phyloP scores from a whole-genome alignment of 306 rosid genomes.

The Quercus bicolor region DNA sequence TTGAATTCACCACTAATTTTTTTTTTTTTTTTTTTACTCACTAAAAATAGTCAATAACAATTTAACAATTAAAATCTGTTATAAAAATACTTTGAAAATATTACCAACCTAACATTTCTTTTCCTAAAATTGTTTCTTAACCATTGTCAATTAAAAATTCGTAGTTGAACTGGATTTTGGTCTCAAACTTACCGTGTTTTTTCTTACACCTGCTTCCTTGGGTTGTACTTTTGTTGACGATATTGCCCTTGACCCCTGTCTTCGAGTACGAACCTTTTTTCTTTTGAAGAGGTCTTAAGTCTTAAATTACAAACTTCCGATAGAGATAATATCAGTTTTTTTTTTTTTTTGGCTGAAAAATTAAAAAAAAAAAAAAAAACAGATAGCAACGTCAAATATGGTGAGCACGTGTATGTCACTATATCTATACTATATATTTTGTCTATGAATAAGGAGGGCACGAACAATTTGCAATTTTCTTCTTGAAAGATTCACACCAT shows the following conservation, averaged over 20 bases:
- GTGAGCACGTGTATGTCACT: background rate
- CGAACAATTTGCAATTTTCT: background rate
- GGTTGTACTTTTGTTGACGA: background rate
- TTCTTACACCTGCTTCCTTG: background rate
- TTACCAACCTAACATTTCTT: no score
- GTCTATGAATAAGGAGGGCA: background rate
- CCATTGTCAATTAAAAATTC: no score
- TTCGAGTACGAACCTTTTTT: no score
- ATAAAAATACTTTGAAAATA: no score
- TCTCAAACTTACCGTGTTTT: background rate
- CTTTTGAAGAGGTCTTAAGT: no score
- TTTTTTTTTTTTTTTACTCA: rapidly evolving
- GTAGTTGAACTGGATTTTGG: no score
- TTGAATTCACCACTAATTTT: rapidly evolving
- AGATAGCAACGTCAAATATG: background rate
- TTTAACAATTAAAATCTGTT: rapidly evolving
- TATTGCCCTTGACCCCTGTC: background rate
- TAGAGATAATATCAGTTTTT: background rate
- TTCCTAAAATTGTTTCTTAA: no score
- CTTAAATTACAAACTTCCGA: background rate
- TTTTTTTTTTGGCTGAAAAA: no score
- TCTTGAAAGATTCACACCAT: no score
- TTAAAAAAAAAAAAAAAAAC: no score
- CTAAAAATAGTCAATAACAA: no score
- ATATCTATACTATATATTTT: no score